These are phyloP conservation scores for Lycium ferocissimum DNA, from an alignment of 257 asterid genomes.

Conservation along the genomic window DNA sequence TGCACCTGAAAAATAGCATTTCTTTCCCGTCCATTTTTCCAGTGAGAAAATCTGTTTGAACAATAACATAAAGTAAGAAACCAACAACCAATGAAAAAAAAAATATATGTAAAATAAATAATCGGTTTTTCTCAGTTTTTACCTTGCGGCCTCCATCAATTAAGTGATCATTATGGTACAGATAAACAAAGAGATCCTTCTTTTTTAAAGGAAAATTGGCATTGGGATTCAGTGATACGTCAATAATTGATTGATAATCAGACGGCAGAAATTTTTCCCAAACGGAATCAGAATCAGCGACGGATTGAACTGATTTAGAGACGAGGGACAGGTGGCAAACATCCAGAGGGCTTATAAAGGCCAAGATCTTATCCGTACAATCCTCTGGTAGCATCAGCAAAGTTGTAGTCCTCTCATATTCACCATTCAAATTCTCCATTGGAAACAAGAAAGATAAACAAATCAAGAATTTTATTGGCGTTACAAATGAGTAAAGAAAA, in stretches of 20 bases:
- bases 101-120: too few species aligned
- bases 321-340: neutral
- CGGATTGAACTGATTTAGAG: neutral
- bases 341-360: neutral
- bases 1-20: slow-evolving; percentile 30
- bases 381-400: neutral
- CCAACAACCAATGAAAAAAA: too few species aligned
- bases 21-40: slow-evolving; percentile 35
- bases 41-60: slow-evolving; percentile 32
- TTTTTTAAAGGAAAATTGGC: neutral
- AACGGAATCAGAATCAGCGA: neutral
- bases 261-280: slow-evolving; percentile 26
- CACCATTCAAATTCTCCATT: neutral
- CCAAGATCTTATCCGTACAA: slow-evolving; percentile 1
- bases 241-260: neutral
- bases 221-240: neutral
- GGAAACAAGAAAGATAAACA: neutral
- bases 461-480: neutral
- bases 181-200: slow-evolving; percentile 8
- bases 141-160: slow-evolving; percentile 32
- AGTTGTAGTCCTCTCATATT: neutral
- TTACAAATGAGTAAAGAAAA: neutral
- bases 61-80: neutral
- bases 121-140: neutral
- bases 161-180: slow-evolving; percentile 18